Evolutionary conservation across 1,139 yeast genomes (phyloP), one percentile per base, ranked within the genome.

Genomic region (Diutina siamensis): DNA sequence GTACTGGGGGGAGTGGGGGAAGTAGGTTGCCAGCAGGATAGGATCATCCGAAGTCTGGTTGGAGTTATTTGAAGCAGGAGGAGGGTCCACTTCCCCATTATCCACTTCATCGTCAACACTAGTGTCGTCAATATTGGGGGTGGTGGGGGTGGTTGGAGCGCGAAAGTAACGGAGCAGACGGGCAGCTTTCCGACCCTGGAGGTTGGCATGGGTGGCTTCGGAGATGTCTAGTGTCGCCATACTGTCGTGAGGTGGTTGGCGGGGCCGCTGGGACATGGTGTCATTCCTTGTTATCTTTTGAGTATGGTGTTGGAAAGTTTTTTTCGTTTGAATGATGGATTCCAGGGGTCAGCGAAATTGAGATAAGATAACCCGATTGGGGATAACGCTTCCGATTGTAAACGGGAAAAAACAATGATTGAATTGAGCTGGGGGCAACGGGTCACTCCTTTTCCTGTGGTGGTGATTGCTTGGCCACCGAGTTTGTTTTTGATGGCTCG

Each of bases 11-110:
- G 82, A 72, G 56, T 80, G 86, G 2, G 86, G 86, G 48, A 78
- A 72, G 55, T 80, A 80, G 0, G 84, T 78, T 0, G 86, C 86
- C 2, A 82, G 75, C 1, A 84, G 74, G 0, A 78, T 75, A 1
- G 81, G 80, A 48, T 76, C 77, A 18, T 35, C 40, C n/a, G n/a
- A 19, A 13, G 15, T 10, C 9, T 5, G 38, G 38, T 20, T 19
- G 15, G 4, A n/a, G n/a, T 10, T 10, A 20, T 15, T 20, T 15
- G 25, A 2, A 5, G 18, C 45, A 69, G 22, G 36, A n/a, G 27
- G 36, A 21, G 53, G 41, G 48, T 33, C 44, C 34, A 15, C 45
- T 38, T 34, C 27, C 36, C 40, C 3, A 45, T n/a, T 12, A n/a
- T 48, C 40, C 12, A 40, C 47, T 27, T 47, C 49, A 35, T 46